These are phyloP conservation scores for Solanum lignicaule DNA, from an alignment of 257 asterid genomes.

Conservation along the genomic window DNA sequence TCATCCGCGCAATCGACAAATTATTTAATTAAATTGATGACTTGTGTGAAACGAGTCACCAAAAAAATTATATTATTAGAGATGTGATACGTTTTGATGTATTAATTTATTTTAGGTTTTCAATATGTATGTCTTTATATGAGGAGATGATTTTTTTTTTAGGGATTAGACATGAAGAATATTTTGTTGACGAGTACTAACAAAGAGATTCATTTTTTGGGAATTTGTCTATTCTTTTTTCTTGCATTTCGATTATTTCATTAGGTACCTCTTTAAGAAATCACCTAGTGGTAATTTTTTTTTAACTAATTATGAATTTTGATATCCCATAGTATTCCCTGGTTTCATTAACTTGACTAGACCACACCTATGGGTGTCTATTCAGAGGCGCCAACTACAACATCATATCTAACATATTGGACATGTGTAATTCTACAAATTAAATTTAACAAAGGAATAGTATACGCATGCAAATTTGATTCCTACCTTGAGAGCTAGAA, in stretches of 20 bases:
- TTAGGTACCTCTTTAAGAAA: neutral
- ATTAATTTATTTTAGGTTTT: neutral
- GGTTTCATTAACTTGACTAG: neutral
- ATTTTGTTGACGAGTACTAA: neutral
- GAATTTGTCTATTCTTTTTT: neutral
- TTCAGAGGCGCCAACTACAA: too few species aligned
- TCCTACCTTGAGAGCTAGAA: neutral
- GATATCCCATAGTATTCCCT: neutral
- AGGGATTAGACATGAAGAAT: neutral
- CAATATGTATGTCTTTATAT: neutral
- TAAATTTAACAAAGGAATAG: too few species aligned
- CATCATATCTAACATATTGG: neutral
- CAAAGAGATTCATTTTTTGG: neutral
- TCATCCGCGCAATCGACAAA: neutral
- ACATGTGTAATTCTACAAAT: too few species aligned
- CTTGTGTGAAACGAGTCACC: fast-evolving
- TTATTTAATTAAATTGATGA: neutral
- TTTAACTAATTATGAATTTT: neutral
- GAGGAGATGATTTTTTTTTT: neutral
- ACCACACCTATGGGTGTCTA: neutral
- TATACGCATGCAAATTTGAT: neutral
- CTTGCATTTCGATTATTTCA: neutral
- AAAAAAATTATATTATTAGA: neutral
- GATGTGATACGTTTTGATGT: neutral
- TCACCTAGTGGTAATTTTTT: neutral